phyloP scores from a whole-genome alignment of 2,329 filamentous ascomycete genomes.

The Cladosporium velox region DNA sequence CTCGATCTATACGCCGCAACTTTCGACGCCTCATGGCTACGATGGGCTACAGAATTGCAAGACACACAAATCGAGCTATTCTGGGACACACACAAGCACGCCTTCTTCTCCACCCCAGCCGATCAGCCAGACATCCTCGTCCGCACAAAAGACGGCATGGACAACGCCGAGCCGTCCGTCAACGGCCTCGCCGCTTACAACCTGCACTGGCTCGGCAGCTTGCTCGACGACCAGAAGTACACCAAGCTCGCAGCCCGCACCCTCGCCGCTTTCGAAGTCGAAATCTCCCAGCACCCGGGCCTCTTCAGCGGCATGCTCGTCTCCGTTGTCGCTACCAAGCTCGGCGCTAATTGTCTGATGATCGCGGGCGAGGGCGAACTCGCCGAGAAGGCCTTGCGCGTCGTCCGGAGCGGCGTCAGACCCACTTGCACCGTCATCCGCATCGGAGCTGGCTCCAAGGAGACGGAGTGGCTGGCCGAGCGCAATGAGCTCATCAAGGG shows the following conservation, averaged over 20 bases:
- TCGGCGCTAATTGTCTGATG: constrained; percentile 66
- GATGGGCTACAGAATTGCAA: constrained; percentile 82
- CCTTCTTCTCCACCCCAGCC: constrained; percentile 71
- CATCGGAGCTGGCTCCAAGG: constrained; percentile 38
- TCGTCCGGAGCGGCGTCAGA: constrained; percentile 42
- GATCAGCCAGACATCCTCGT: constrained; percentile 71
- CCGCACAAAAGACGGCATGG: constrained; percentile 92
- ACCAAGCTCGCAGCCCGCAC: constrained; percentile 69
- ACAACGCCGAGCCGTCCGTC: constrained; percentile 84
- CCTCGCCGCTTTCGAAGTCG: constrained; percentile 82
- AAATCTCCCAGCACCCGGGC: constrained; percentile 91
- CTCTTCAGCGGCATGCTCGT: constrained; percentile 81
- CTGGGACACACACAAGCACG: constrained; percentile 64
- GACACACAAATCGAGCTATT: constrained; percentile 74
- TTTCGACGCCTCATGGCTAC: constrained; percentile 71
- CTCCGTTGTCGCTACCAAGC: constrained; percentile 70
- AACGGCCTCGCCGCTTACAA: constrained; percentile 88
- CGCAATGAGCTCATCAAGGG: constrained; percentile 51
- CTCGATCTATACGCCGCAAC: constrained; percentile 84
- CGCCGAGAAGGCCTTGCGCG: constrained; percentile 45
- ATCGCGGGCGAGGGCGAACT: constrained; percentile 52
- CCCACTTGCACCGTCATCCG: constrained; percentile 42
- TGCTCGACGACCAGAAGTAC: constrained; percentile 69
- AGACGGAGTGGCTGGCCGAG: constrained; percentile 52
- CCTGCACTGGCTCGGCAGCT: constrained; percentile 73